Conservation (phyloP, 805 yeast genomes). For the Candida montana region DNA sequence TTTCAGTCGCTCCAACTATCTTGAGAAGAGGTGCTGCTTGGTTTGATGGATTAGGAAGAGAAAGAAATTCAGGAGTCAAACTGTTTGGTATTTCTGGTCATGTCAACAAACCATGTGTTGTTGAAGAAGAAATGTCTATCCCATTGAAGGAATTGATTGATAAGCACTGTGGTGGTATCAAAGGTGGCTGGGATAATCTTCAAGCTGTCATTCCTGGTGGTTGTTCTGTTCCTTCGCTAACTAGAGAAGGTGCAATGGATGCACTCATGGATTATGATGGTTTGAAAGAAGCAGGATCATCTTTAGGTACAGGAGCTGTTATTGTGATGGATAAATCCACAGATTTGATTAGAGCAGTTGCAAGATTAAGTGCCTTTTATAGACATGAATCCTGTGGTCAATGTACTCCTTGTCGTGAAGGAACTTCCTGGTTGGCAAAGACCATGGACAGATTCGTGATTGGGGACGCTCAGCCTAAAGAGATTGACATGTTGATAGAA, state of each 20-base stretch:
- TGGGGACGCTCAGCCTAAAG: slow-evolving; percentile 78
- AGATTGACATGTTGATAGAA: slow-evolving; percentile 81
- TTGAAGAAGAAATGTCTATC: slow-evolving; percentile 91
- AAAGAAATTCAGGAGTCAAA: slow-evolving; percentile 79
- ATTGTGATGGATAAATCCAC: slow-evolving; percentile 87
- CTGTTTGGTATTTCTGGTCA: slow-evolving; percentile 85
- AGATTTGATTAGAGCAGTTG: slow-evolving; percentile 80
- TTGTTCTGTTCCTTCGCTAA: slow-evolving; percentile 78
- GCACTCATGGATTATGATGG: slow-evolving; percentile 88
- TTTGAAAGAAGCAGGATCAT: slow-evolving; percentile 77
- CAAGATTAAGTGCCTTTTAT: slow-evolving; percentile 77
- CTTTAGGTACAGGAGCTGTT: slow-evolving; percentile 90
- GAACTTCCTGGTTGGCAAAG: slow-evolving; percentile 78
- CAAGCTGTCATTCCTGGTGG: slow-evolving; percentile 90
- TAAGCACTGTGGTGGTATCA: slow-evolving; percentile 85
- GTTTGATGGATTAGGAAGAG: slow-evolving; percentile 82
- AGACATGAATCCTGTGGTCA: slow-evolving; percentile 94
- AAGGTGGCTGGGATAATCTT: slow-evolving; percentile 91
- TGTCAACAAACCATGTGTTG: slow-evolving; percentile 88
- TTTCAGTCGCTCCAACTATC: slow-evolving; percentile 85
- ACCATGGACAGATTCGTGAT: slow-evolving; percentile 77
- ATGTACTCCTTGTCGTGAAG: slow-evolving; percentile 94
- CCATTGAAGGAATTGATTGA: slow-evolving; percentile 79
- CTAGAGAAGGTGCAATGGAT: slow-evolving; percentile 58
- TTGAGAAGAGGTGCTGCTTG: slow-evolving; percentile 85